A percentile compares a stretch with the other conserved stretches of the same genome.
Conservation (phyloP, 2,329 filamentous ascomycete species). For the Hypoxylon sp. region DNA sequence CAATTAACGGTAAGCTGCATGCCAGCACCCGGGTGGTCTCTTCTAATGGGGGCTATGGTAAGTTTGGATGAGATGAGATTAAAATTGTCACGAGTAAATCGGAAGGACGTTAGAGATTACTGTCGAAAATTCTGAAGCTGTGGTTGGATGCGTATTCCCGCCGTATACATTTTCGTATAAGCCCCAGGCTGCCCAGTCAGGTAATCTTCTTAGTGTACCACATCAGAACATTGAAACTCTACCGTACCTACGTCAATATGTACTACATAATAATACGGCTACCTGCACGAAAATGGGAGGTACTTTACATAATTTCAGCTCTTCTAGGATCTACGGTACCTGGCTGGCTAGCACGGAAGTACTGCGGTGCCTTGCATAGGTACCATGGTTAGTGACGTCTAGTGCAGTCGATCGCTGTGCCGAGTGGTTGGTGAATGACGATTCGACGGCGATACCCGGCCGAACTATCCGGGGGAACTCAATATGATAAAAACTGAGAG, state of each 20-base stretch:
- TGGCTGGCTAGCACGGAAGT: constrained; percentile 24
- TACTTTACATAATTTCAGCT: constrained; percentile 27
- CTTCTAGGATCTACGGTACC: constrained; percentile 23
- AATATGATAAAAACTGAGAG: neutral
- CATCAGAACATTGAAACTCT: neutral
- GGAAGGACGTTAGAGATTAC: constrained; percentile 11
- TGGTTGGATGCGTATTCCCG: neutral
- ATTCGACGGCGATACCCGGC: constrained; percentile 19
- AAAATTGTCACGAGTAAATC: neutral
- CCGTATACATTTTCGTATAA: constrained; percentile 5
- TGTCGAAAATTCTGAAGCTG: constrained; percentile 1
- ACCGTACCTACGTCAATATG: no score
- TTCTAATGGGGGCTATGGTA: constrained; percentile 21
- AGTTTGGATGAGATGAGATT: constrained; percentile 5
- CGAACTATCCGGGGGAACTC: constrained; percentile 38
- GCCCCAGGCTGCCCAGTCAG: no score
- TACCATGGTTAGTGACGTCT: constrained; percentile 33
- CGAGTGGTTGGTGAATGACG: constrained; percentile 33
- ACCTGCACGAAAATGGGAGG: neutral
- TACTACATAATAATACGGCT: no score
- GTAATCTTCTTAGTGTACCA: neutral
- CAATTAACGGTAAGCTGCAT: constrained; percentile 9
- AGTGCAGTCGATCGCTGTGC: constrained; percentile 20
- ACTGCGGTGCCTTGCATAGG: constrained; percentile 43
- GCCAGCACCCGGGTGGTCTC: constrained; percentile 20